Percentiles rank a stretch among this genome's conserved stretches.
These are phyloP conservation scores for Oryza officinalis DNA, from an alignment of 176 grass and related monocot species.

Conservation along the genomic window DNA sequence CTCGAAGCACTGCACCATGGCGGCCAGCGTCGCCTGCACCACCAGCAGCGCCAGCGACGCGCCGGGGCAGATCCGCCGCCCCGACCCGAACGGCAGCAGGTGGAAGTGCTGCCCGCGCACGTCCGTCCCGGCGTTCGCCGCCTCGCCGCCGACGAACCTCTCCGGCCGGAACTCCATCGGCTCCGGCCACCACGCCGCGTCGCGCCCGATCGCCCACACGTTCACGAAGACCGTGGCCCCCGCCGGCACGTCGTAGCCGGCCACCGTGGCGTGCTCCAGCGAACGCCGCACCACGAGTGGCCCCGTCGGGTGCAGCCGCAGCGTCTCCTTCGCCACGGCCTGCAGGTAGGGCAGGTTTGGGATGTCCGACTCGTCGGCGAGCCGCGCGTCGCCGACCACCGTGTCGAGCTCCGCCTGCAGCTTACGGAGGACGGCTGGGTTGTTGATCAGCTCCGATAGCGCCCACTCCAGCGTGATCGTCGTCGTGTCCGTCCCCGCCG, in stretches of 20 bases:
- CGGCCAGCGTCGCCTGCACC: slow-evolving; percentile 49
- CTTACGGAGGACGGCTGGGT: slow-evolving; percentile 44
- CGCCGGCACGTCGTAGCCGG: slow-evolving; percentile 57
- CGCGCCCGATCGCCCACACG: slow-evolving; percentile 63
- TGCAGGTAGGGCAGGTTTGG: slow-evolving; percentile 65
- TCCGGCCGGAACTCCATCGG: slow-evolving; percentile 67
- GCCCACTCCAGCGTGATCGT: slow-evolving; percentile 71
- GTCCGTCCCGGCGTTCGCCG: slow-evolving; percentile 22
- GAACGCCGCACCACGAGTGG: slow-evolving; percentile 49
- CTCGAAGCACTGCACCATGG: slow-evolving; percentile 72
- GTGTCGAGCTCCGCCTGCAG: slow-evolving; percentile 48
- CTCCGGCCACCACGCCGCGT: slow-evolving; percentile 49
- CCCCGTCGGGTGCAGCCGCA: slow-evolving; percentile 60
- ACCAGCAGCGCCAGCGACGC: slow-evolving; percentile 56
- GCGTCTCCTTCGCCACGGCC: slow-evolving; percentile 63
- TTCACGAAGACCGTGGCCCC: slow-evolving; percentile 58
- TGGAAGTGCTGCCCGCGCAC: slow-evolving; percentile 78
- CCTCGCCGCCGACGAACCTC: slow-evolving; percentile 33
- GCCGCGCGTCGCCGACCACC: slow-evolving; percentile 46
- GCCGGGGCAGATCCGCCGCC: slow-evolving; percentile 67
- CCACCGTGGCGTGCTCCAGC: slow-evolving; percentile 31
- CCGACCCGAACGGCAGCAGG: slow-evolving; percentile 68
- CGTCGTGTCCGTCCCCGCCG: slow-evolving; percentile 67
- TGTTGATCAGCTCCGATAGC: slow-evolving; percentile 66
- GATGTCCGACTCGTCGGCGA: slow-evolving; percentile 57